These are phyloP conservation scores for Kurtzmaniella cleridarum DNA, from an alignment of 805 yeast genomes.

Conservation along the genomic window DNA sequence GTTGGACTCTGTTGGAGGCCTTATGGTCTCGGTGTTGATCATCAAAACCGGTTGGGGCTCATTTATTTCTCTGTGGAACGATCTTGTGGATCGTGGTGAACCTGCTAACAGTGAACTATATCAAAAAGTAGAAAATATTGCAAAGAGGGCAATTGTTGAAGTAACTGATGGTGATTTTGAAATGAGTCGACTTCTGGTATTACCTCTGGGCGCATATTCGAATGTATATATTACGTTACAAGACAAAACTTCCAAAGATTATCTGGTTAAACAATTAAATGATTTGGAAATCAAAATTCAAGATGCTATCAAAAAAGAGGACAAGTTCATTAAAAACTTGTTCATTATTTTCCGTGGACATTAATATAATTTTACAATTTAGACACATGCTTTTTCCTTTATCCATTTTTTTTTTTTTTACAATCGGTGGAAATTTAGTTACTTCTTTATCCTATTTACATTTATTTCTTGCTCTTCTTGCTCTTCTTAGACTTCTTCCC, in stretches of 20 bases:
- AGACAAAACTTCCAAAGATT: conserved; percentile 20
- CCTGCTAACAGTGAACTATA: conserved; percentile 47
- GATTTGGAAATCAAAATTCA: conserved; percentile 27
- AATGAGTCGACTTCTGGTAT: conserved; percentile 39
- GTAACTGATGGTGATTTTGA: conserved; percentile 24
- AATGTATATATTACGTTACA: conserved; percentile 28
- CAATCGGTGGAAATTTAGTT: not conserved
- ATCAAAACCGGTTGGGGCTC: conserved; percentile 82
- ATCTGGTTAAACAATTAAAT: conserved; percentile 25
- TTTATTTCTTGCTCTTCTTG: conserved; percentile 7
- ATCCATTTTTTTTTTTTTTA: not conserved
- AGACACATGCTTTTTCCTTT: not conserved
- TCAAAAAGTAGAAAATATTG: conserved; percentile 31
- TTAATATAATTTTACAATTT: not conserved
- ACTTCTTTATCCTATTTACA: conserved; percentile 2
- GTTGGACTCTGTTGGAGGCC: conserved; percentile 90
- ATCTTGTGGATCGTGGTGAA: conserved; percentile 71
- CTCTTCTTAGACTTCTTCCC: conserved; percentile 36
- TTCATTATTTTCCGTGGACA: conserved; percentile 29
- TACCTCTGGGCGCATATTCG: conserved; percentile 57
- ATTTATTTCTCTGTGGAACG: conserved; percentile 62
- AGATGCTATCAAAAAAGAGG: conserved; percentile 28
- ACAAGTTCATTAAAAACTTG: conserved; percentile 40
- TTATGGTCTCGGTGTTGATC: conserved; percentile 75
- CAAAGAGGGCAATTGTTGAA: conserved; percentile 28